Evolutionary conservation across 2,329 filamentous ascomycete species (phyloP), one percentile per base, ranked within the genome.

Genomic region (Alternaria panax): DNA sequence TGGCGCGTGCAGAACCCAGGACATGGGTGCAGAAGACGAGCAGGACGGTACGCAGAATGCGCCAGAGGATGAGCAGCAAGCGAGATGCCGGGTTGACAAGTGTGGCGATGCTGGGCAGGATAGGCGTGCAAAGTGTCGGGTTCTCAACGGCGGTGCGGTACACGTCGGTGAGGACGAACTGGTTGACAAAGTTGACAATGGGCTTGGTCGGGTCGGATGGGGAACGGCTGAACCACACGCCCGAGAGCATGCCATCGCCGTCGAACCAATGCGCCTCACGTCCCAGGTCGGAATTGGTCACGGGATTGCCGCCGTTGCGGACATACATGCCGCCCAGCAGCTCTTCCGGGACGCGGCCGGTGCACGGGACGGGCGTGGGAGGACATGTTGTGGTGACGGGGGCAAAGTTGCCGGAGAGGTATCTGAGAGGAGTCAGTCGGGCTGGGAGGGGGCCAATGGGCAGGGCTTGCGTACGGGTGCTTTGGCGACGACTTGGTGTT

Each of bases 181-280:
- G 87, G 60, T 91, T 91, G 54, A 89, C 87, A 54, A 91, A 92
- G 54, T 88, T 81, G 0, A 89, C 88, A 57, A 80, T 73, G 1
- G 89, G 81, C 2, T 75, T 64, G 3, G 75, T 75, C 3, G 72
- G 68, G 36, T 80, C 72, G 6, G 70, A 41, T 12, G 47, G 30
- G 78, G 75, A 59, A 2, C 80, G 80, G 27, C 79, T 79, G 71
- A 90, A 92, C 18, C 81, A 81, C 0, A 92, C 88, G 1, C 89
- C 89, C 28, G 86, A 86, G 11, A 92, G 84, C 89, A 92, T 92
- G 5, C 89, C 90, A 71, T 92, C 89, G 30, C 90, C 89, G 66
- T 92, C 90, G 62, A 92, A 92, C 88, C 88, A 91, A 71, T 92
- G 89, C 8, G 87, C 84, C 70, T 90, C 87, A 63, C 87, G 82